Base-by-base conservation (phyloP, 768 basidiomycete species). In the Lenzites betulinus region DNA sequence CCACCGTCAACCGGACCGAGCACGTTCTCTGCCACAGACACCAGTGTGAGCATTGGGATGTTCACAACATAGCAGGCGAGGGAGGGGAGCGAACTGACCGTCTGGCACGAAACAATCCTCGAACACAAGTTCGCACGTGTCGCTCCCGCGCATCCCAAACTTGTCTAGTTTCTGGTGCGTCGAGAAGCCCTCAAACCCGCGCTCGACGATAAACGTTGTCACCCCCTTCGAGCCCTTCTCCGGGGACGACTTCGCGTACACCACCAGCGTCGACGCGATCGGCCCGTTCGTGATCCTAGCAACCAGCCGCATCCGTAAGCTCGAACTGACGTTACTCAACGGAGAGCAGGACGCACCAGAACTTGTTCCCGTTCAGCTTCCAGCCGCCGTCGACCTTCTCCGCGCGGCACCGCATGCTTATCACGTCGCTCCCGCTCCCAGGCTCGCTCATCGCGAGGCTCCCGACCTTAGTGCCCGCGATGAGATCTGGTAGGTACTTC, bases 401-500 rank as follows among this genome's bases (percentile, higher is more conserved):
- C 23, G 94, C 94, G 60, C 81, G 86, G 58, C 94, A 77, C 67
- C 80, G 81, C 95, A 98, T 98, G 69, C 92, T 92, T 20, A 97
- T 87, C n/a, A 98, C 95, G 74, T 98, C 95, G 69, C 92, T 94
- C 58, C 95, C 95, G 66, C 89, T 87, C 16, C 90, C 93, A 1
- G 89, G 81, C 77, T 98, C 95, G 67, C 90, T 93, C 95, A 98
- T 98, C 2, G 95, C 95, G 62, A 98, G 78, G 66, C 90, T 88
- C 39, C 95, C 95, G 30, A 98, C 84, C 71, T 91, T 89, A 69
- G 79, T 84, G 22, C 95, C 95, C 28, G 83, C 79, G 38, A 96
- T 76, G 46, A 97, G 79, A 68, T 88, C 87, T 4, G 89, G 86
- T 5, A 98, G 82, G 73, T 94, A 96, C 73, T 90, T 92, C 55